Evolutionary conservation across 139 green algal species (phyloP).

Genomic region (Chlamydomonas incerta): DNA sequence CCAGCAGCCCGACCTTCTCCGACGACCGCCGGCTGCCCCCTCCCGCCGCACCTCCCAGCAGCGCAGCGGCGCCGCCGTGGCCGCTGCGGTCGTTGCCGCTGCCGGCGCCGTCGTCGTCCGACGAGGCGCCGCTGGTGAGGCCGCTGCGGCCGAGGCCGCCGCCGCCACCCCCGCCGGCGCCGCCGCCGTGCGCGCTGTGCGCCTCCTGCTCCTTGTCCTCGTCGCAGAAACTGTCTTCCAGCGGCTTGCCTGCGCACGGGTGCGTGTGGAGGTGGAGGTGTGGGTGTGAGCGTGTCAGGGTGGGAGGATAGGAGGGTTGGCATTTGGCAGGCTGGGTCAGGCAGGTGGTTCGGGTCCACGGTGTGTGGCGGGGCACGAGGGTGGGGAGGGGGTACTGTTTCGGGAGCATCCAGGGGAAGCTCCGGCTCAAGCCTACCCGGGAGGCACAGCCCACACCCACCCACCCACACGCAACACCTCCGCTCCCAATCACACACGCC

Average conservation of each 20-base stretch:
- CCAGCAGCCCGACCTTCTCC: conserved; percentile 27
- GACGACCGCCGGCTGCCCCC: neutral
- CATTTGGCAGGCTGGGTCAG: no score
- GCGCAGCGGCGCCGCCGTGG: neutral
- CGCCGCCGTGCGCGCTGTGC: neutral
- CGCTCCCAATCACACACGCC: no score
- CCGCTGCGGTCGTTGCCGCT: neutral
- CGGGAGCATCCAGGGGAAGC: no score
- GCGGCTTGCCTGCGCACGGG: conserved; percentile 38
- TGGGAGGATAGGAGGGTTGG: no score
- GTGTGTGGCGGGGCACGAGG: no score
- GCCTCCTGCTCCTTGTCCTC: conserved; percentile 32
- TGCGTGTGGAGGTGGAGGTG: neutral
- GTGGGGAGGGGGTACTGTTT: no score
- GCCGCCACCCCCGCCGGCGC: neutral
- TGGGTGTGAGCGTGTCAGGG: neutral
- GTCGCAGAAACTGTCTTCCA: conserved; percentile 32
- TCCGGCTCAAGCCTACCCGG: neutral
- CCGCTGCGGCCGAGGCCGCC: neutral
- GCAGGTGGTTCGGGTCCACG: no score
- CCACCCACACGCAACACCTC: neutral
- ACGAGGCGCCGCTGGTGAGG: neutral
- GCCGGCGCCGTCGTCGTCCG: no score
- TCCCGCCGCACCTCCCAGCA: neutral
- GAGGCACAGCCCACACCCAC: no score